Base-by-base conservation (phyloP, 768 basidiomycete genomes). In the Trametes punicea region DNA sequence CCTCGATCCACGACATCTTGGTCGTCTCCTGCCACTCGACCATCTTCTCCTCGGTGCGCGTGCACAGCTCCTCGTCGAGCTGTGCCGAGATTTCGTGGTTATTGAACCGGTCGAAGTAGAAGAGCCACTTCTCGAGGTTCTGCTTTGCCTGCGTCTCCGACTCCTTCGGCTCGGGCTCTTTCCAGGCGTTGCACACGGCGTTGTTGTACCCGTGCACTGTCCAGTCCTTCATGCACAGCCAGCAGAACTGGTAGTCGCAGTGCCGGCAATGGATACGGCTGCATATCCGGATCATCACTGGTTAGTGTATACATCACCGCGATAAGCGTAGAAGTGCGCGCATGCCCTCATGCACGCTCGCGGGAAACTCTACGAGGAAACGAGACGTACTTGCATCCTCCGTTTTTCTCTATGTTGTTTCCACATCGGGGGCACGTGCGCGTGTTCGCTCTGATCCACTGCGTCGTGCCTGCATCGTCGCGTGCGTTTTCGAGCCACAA, bases 181-280 rank as follows among this genome's bases (percentile, higher is more conserved):
- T 76, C 70, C 62, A 54, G 57, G 51, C 62, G 39, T 65, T 69
- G 62, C 66, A 52, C 61, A 60, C 73, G 68, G 77, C 63, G 70
- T 71, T 64, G 42, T 52, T 49, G 44, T 63, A 64, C 18, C 56
- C 41, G 46, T 62, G 56, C 10, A 47, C 52, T 23, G 56, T 21
- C 68, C 65, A 63, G 18, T 51, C 44, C 47, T 88, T 93, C 94
- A 97, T 95, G 74, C 97, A 99, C 49, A 99, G 92, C 97, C 97
- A 99, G 71, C 97, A 99, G 70, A 98, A 99, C 75, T 92, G 90
- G 63, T 90, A 83, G 63, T 91, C 93, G 79, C 97, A 98, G 73
- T 97, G 97, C 77, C 95, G 93, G 76, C 97, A 98, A 8, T 93
- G 94, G 90, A 99, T 99, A 69, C 98, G 97, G 77, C 95, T 97